phyloP scores from a whole-genome alignment of 495 filamentous ascomycete species.

The Xylaria intraflava region DNA sequence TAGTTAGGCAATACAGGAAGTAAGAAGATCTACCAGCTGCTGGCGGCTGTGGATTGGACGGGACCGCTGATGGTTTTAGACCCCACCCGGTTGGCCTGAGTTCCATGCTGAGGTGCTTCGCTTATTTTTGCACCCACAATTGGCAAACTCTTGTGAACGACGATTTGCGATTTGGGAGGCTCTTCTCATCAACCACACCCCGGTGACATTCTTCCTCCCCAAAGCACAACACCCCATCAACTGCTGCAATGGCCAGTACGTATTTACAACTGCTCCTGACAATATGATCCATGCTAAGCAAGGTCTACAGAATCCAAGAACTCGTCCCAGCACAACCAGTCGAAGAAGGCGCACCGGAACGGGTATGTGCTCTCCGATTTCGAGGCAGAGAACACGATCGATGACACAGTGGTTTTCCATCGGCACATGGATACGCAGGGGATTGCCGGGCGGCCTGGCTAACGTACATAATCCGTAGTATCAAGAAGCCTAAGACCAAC shows the following conservation, averaged over 20 bases:
- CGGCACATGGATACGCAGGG: not conserved
- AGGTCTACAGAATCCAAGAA: conserved; percentile 82
- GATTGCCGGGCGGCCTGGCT: not conserved
- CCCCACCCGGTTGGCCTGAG: not conserved
- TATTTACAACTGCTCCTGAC: conserved; percentile 6
- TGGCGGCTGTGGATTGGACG: too few species aligned
- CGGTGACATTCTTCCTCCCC: conserved; percentile 15
- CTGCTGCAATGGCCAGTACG: conserved; percentile 48
- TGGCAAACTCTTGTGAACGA: conserved; percentile 20
- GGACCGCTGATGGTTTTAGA: too few species aligned
- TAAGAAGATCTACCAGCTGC: too few species aligned
- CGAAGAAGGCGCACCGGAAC: conserved; percentile 94
- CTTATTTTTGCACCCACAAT: conserved; percentile 33
- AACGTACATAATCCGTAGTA: conserved; percentile 49
- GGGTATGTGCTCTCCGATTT: conserved; percentile 55
- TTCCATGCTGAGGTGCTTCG: conserved; percentile 17
- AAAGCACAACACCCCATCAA: conserved; percentile 26
- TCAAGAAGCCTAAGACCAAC: conserved; percentile 99
- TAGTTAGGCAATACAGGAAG: too few species aligned
- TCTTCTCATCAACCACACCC: conserved; percentile 18
- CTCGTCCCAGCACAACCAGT: conserved; percentile 96
- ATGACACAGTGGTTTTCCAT: not conserved
- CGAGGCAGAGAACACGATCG: not conserved
- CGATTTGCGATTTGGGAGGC: conserved; percentile 8
- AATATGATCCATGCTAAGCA: not conserved